Evolutionary conservation across 176 grass and related monocot genomes (phyloP).

Genomic region (Miscanthus lutarioriparius): DNA sequence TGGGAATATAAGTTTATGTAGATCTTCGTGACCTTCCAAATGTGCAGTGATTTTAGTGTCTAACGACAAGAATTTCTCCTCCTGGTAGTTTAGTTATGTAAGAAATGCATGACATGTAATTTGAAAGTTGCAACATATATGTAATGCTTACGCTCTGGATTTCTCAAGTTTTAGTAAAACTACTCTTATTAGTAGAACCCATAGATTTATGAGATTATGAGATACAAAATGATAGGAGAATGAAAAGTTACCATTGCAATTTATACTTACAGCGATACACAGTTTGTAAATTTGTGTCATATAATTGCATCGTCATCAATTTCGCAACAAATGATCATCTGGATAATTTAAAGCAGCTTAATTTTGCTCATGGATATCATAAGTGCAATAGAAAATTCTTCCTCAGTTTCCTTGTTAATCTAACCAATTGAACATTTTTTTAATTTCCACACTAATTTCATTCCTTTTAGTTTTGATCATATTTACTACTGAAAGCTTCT

Average conservation of each 20-base stretch:
- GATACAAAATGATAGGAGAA: neutral
- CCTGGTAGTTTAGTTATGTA: neutral
- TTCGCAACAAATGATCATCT: neutral
- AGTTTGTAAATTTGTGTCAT: neutral
- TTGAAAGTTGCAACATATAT: constrained; percentile 12
- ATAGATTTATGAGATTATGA: neutral
- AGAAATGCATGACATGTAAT: neutral
- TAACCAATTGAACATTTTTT: neutral
- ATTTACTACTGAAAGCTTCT: neutral
- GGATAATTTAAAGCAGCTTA: constrained; percentile 14
- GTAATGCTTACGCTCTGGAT: constrained; percentile 7
- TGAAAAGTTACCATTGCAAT: neutral
- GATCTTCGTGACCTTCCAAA: neutral
- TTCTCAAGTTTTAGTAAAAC: neutral
- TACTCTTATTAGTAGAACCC: neutral
- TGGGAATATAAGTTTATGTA: neutral
- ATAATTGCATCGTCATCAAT: neutral
- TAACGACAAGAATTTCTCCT: neutral
- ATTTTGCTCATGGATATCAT: neutral
- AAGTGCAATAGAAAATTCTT: neutral
- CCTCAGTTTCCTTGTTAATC: constrained; percentile 8
- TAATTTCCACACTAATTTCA: neutral
- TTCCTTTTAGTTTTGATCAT: constrained; percentile 14
- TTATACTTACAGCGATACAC: neutral
- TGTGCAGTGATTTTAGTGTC: neutral